Evolutionary conservation across 495 filamentous ascomycete species (phyloP).

Genomic region (Xylaria venustula): DNA sequence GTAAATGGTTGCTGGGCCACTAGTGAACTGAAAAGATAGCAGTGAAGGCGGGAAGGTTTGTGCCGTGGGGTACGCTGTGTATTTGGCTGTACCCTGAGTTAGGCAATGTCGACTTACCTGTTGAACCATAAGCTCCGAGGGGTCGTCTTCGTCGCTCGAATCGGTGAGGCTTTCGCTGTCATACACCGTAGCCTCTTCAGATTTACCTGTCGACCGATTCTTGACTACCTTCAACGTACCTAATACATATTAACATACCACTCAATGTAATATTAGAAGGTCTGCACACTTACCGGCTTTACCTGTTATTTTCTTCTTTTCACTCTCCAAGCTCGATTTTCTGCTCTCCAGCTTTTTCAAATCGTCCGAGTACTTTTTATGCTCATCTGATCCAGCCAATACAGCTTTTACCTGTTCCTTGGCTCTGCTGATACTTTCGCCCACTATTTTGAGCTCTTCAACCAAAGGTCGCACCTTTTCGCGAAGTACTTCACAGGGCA

Average conservation of each 20-base stretch:
- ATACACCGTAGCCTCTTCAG: constrained; percentile 4
- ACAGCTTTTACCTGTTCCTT: constrained; percentile 3
- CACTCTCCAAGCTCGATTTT: neutral
- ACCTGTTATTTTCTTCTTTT: constrained; percentile 2
- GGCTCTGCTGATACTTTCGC: neutral
- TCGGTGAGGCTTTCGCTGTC: constrained; percentile 6
- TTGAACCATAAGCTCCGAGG: neutral
- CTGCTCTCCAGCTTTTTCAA: constrained; percentile 1
- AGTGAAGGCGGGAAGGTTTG: neutral
- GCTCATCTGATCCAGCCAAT: neutral
- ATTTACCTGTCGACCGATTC: neutral
- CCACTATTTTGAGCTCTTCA: neutral
- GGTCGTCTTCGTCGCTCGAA: constrained; percentile 14
- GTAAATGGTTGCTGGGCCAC: neutral
- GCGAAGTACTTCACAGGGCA: constrained; percentile 13
- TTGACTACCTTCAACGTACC: neutral
- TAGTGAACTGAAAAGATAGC: neutral
- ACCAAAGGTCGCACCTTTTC: constrained; percentile 10
- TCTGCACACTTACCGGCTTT: constrained; percentile 6
- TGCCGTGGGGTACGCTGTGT: neutral
- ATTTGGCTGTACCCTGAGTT: neutral
- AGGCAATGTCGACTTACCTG: neutral
- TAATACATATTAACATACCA: neutral
- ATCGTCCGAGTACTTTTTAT: constrained; percentile 1
- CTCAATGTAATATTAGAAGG: neutral